Conservation (phyloP, 2,329 filamentous ascomycete genomes). For the Aspergillus versicolor region DNA sequence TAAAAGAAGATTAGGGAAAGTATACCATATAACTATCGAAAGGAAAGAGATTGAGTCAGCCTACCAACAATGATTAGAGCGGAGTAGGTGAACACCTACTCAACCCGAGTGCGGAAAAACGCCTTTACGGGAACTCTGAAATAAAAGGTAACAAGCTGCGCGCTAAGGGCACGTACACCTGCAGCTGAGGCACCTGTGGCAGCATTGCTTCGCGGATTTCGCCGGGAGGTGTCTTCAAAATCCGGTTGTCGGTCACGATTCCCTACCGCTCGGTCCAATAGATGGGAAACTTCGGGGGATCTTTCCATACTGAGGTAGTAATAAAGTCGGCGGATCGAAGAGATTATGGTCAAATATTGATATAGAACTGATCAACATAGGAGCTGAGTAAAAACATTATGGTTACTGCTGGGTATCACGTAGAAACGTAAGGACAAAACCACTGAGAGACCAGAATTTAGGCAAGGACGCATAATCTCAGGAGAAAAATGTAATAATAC, state of each 20-base stretch:
- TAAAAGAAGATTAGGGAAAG: slow-evolving; percentile 4
- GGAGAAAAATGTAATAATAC: neutral
- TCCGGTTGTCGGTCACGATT: slow-evolving; percentile 15
- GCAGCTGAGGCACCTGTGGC: slow-evolving; percentile 79
- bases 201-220: slow-evolving; percentile 57
- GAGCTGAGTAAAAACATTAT: neutral
- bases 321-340: neutral
- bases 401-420: neutral
- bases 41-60: neutral
- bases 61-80: neutral
- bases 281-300: too few species aligned
- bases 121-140: slow-evolving; percentile 89
- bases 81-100: slow-evolving; percentile 54
- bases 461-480: neutral
- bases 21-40: slow-evolving; percentile 51
- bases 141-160: slow-evolving; percentile 84
- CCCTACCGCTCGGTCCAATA: slow-evolving; percentile 14
- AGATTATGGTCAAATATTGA: neutral
- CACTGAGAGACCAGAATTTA: neutral
- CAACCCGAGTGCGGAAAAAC: slow-evolving; percentile 86
- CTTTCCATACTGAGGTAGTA: neutral
- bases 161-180: slow-evolving; percentile 77
- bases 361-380: neutral
- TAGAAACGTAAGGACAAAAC: neutral
- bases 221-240: slow-evolving; percentile 25